phyloP scores from a whole-genome alignment of 345 rosid genomes.

The Syzygium jambos region DNA sequence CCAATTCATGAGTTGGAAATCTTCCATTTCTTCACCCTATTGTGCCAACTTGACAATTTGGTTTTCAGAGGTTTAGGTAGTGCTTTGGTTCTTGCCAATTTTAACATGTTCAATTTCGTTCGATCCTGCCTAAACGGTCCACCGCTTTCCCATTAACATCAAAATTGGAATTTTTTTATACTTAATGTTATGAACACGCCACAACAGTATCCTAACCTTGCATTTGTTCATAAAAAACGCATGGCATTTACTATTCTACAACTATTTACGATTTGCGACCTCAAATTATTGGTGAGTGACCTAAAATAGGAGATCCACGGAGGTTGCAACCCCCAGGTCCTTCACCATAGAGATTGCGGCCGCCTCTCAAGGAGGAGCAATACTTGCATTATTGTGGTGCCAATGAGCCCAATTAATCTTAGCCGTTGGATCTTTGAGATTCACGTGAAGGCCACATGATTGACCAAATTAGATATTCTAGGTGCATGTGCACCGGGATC shows the following conservation, averaged over 20 bases:
- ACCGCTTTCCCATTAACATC: not conserved
- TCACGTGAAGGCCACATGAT: no score
- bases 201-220: not conserved
- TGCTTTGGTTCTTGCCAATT: not conserved
- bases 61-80: not conserved
- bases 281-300: not conserved
- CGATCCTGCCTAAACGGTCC: not conserved
- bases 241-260: not conserved
- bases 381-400: not conserved
- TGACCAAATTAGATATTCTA: no score
- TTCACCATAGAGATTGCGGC: not conserved
- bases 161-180: not conserved
- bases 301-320: no score
- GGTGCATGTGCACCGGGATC: no score
- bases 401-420: not conserved
- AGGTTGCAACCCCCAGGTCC: not conserved
- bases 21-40: not conserved
- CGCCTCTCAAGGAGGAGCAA: not conserved
- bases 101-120: not conserved
- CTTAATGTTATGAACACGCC: not conserved
- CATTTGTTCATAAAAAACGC: not conserved
- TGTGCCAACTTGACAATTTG: not conserved
- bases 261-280: not conserved
- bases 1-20: not conserved
- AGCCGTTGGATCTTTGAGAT: not conserved